Conservation (phyloP, 495 filamentous ascomycete species). For the Annulohypoxylon stygium region DNA sequence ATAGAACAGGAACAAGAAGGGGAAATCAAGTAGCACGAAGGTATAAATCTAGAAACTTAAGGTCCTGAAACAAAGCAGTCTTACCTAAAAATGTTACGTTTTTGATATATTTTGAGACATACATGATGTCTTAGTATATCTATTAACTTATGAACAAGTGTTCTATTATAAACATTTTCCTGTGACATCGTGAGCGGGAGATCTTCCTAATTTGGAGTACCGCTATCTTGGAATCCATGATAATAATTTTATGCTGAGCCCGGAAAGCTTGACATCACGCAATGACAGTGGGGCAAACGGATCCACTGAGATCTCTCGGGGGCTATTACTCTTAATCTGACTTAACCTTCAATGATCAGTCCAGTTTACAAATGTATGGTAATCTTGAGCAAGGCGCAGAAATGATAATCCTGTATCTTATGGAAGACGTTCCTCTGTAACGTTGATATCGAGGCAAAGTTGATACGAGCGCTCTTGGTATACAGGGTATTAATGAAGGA, state of each 20-base stretch:
- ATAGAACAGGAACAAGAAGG: background rate
- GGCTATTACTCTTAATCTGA: slow-evolving; percentile 6
- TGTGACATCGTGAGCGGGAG: background rate
- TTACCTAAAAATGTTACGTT: slow-evolving; percentile 7
- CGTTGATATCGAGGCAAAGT: background rate
- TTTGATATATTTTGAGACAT: background rate
- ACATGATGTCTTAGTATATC: background rate
- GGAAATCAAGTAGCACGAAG: background rate
- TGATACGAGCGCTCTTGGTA: slow-evolving; percentile 1
- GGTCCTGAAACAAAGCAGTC: background rate
- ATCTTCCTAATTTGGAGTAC: slow-evolving; percentile 3
- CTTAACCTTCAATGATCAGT: background rate
- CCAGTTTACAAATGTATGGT: background rate
- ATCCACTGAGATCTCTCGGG: slow-evolving; percentile 17
- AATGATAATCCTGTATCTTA: background rate
- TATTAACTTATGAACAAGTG: background rate
- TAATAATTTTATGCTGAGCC: background rate
- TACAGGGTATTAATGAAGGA: slow-evolving; percentile 1
- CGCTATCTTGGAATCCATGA: background rate
- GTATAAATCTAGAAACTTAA: background rate
- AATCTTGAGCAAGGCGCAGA: background rate
- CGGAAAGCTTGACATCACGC: background rate
- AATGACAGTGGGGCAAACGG: slow-evolving; percentile 6
- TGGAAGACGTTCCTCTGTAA: slow-evolving; percentile 7
- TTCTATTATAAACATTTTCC: background rate